These are phyloP conservation scores for Collybia nuda DNA, from an alignment of 768 basidiomycete genomes.

Conservation along the genomic window DNA sequence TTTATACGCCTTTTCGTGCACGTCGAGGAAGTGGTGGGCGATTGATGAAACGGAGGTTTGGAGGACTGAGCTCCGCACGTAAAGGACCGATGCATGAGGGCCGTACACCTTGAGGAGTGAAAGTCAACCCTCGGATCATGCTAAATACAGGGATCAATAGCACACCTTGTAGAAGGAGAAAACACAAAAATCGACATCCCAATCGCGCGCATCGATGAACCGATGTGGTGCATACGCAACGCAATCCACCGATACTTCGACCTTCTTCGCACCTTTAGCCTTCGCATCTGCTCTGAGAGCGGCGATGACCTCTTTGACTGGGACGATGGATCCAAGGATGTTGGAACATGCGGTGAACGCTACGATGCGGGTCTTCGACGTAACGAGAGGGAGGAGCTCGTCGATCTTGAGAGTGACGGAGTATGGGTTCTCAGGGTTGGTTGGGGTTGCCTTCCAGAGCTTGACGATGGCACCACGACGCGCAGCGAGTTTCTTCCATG, in stretches of 20 bases:
- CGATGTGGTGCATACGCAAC: slow-evolving; percentile 81
- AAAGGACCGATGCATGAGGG: slow-evolving; percentile 67
- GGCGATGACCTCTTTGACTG: slow-evolving; percentile 55
- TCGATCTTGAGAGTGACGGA: slow-evolving; percentile 54
- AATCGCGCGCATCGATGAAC: slow-evolving; percentile 66
- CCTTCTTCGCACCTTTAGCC: slow-evolving; percentile 52
- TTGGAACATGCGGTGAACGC: slow-evolving; percentile 79
- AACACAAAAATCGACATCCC: slow-evolving; percentile 75
- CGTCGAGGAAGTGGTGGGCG: slow-evolving; percentile 68
- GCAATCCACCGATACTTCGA: slow-evolving; percentile 73
- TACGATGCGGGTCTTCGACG: slow-evolving; percentile 65
- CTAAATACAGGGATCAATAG: not conserved
- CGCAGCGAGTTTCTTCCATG: slow-evolving; percentile 74
- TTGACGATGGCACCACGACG: slow-evolving; percentile 55
- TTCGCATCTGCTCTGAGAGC: slow-evolving; percentile 51
- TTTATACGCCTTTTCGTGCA: slow-evolving; percentile 50
- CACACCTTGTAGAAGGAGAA: slow-evolving; percentile 77
- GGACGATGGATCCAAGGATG: slow-evolving; percentile 65
- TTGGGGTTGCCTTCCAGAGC: slow-evolving; percentile 54
- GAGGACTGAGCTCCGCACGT: slow-evolving; percentile 52
- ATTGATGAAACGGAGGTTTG: slow-evolving; percentile 53
- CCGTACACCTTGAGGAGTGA: slow-evolving; percentile 59
- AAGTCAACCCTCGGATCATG: not conserved
- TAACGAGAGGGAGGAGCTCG: slow-evolving; percentile 62
- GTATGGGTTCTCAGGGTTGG: slow-evolving; percentile 61